Conservation (phyloP, 192 early-diverging fungal species). For the Coemansia sp. region DNA sequence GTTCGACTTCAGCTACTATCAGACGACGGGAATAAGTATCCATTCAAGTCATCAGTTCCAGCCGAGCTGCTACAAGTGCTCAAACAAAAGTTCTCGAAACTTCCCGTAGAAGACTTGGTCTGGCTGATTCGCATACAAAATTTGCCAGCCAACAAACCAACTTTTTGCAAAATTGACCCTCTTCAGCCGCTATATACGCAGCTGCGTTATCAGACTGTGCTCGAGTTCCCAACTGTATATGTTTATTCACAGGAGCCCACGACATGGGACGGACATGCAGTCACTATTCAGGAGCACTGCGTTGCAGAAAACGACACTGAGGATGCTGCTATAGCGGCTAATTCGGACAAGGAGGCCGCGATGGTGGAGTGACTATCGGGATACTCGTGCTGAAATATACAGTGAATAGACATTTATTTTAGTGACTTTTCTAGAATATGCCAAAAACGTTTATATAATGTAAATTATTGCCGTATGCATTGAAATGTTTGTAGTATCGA, state of each 20-base stretch:
- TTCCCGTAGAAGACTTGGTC: background rate
- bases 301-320: background rate
- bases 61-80: slow-evolving; percentile 4
- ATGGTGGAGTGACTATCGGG: background rate
- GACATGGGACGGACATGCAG: slow-evolving; percentile 6
- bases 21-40: slow-evolving; percentile 46
- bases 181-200: slow-evolving; percentile 43
- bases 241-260: slow-evolving; percentile 25
- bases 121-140: slow-evolving; percentile 31
- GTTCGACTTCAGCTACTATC: slow-evolving; percentile 36
- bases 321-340: background rate
- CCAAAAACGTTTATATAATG: too few relatives aligned
- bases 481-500: too few relatives aligned
- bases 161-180: slow-evolving; percentile 40
- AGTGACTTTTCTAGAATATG: too few relatives aligned
- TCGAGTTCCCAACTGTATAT: slow-evolving; percentile 56
- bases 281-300: slow-evolving; percentile 13
- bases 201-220: slow-evolving; percentile 52
- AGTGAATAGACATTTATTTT: too few relatives aligned
- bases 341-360: background rate
- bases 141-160: slow-evolving; percentile 52
- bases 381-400: background rate
- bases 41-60: slow-evolving; percentile 25
- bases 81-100: slow-evolving; percentile 2
- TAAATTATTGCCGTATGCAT: too few relatives aligned